These are phyloP conservation scores for Phytopythium kandeliae DNA, from an alignment of 352 stramenopile genomes.

Conservation along the genomic window DNA sequence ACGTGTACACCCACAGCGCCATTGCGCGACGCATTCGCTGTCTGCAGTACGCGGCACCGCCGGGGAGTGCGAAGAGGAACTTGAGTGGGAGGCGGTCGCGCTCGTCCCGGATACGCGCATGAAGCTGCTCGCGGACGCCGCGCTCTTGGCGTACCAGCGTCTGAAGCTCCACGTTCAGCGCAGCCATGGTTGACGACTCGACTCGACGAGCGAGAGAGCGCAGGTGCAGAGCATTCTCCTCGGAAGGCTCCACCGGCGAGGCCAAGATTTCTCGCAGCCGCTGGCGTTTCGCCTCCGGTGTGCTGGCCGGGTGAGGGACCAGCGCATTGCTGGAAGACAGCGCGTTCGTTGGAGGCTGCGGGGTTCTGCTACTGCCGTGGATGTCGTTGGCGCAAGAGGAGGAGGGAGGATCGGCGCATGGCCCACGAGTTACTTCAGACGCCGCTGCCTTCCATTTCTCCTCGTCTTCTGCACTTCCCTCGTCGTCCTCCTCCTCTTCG, in stretches of 20 bases:
- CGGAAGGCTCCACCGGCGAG: conserved; percentile 50
- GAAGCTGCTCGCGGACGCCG: conserved; percentile 30
- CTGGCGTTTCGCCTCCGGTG: conserved; percentile 47
- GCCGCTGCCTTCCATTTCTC: not conserved
- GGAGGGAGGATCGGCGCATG: too few species aligned
- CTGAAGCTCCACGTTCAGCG: conserved; percentile 35
- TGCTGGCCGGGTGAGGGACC: conserved; percentile 17
- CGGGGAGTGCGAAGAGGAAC: conserved; percentile 78
- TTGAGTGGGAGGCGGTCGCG: conserved; percentile 62
- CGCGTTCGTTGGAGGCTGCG: not conserved
- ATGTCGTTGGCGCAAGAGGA: not conserved
- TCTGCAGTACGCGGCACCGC: conserved; percentile 66
- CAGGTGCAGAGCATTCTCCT: conserved; percentile 33
- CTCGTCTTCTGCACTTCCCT: not conserved
- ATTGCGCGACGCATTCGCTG: conserved; percentile 68
- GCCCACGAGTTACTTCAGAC: not conserved
- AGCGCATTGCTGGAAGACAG: not conserved
- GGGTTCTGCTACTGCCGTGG: not conserved
- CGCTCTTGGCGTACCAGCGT: conserved; percentile 32
- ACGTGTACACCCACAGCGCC: conserved; percentile 61
- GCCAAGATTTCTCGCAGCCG: conserved; percentile 58
- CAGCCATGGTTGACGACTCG: conserved; percentile 43
- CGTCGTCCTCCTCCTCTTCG: conserved; percentile 18
- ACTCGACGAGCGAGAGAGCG: conserved; percentile 33
- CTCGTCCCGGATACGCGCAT: conserved; percentile 47